Percentiles rank a stretch among this genome's conserved stretches.
Conservation (phyloP, 768 basidiomycete species). For the Strobilomyces confusus region DNA sequence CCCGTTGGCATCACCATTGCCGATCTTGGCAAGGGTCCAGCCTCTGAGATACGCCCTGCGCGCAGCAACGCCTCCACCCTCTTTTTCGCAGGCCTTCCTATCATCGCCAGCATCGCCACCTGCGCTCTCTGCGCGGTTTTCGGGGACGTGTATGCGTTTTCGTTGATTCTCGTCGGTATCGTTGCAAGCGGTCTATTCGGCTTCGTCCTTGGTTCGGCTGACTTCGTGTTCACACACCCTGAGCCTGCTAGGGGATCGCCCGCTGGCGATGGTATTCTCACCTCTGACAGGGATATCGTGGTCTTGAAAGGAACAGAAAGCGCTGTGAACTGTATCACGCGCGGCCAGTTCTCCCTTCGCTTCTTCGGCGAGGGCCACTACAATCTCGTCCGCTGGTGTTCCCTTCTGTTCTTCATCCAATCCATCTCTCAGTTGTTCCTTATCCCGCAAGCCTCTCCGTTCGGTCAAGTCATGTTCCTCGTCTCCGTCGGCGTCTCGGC, state of each 20-base stretch:
- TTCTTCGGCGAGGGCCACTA: conserved; percentile 1
- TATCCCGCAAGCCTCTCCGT: too few species aligned
- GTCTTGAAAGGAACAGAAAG: conserved; percentile 27
- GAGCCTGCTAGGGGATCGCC: conserved; percentile 24
- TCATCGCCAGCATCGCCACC: conserved; percentile 17
- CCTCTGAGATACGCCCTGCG: conserved; percentile 4
- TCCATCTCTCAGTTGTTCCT: too few species aligned
- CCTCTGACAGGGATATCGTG: conserved; percentile 16
- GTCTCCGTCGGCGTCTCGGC: too few species aligned
- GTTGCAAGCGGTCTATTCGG: conserved; percentile 28
- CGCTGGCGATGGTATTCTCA: conserved; percentile 28
- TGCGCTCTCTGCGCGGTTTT: conserved; percentile 19
- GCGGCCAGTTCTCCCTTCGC: conserved; percentile 16
- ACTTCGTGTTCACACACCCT: conserved; percentile 19
- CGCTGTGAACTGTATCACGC: background rate
- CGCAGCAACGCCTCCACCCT: background rate
- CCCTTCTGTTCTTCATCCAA: too few species aligned
- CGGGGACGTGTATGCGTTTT: conserved; percentile 26
- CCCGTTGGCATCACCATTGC: conserved; percentile 10
- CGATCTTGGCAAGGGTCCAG: conserved; percentile 9
- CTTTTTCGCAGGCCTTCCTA: conserved; percentile 18
- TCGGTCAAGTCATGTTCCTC: too few species aligned
- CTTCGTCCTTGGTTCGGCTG: conserved; percentile 23
- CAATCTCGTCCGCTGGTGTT: too few species aligned
- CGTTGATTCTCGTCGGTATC: conserved; percentile 31